Conservation (phyloP, 305 asterid genomes). For the Fraxinus baroniana region DNA sequence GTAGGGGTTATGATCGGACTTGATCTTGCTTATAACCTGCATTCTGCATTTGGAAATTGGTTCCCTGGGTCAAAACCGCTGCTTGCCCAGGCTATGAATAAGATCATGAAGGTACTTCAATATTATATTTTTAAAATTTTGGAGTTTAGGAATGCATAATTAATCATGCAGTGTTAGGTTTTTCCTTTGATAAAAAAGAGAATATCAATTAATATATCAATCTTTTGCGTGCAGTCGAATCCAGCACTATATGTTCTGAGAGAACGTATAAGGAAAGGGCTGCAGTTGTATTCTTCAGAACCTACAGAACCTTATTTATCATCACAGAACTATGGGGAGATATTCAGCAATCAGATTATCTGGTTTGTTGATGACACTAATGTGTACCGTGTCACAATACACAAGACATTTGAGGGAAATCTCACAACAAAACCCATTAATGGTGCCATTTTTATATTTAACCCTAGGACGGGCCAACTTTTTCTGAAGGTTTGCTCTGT, state of each 20-base stretch:
- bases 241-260: constrained; percentile 94
- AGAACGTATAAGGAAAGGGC: constrained; percentile 95
- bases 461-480: constrained; percentile 97
- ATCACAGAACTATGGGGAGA: constrained; percentile 98
- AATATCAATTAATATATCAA: background rate
- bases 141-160: background rate
- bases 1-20: constrained; percentile 98
- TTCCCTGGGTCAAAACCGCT: constrained; percentile 99
- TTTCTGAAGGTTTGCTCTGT: constrained; percentile 67
- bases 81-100: constrained; percentile 99
- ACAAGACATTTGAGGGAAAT: constrained; percentile 98
- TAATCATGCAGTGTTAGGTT: background rate
- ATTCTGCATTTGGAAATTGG: constrained; percentile 99
- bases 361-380: constrained; percentile 99
- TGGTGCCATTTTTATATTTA: constrained; percentile 97
- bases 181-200: background rate
- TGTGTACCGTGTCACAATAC: constrained; percentile 97
- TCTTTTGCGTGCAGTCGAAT: constrained; percentile 69
- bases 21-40: constrained; percentile 94
- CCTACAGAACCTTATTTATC: constrained; percentile 98
- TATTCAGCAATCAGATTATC: constrained; percentile 96
- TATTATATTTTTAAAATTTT: background rate
- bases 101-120: constrained; percentile 89
- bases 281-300: constrained; percentile 96
- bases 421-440: constrained; percentile 96